Evolutionary conservation across 2,329 filamentous ascomycete genomes (phyloP).

Genomic region (Emergomyces orientalis): DNA sequence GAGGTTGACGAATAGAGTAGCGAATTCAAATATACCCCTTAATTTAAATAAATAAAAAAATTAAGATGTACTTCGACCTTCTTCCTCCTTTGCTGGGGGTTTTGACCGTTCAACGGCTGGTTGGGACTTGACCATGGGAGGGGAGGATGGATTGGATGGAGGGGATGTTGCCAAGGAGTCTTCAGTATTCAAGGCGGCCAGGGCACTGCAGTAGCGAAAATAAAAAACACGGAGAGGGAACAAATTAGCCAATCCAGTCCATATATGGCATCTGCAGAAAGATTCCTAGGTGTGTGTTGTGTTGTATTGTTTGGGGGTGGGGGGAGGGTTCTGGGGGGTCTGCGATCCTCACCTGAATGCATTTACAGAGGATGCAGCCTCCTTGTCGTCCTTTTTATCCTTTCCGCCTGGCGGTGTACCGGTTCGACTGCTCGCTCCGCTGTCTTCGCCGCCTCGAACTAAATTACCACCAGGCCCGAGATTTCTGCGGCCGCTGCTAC

Average conservation of each 20-base stretch:
- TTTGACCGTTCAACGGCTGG: conserved; percentile 35
- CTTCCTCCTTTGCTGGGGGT: conserved; percentile 10
- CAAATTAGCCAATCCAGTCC: conserved; percentile 11
- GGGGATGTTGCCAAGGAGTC: conserved; percentile 41
- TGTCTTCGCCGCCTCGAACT: conserved; percentile 69
- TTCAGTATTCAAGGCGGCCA: conserved; percentile 39
- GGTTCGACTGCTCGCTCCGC: conserved; percentile 76
- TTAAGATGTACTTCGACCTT: conserved; percentile 5
- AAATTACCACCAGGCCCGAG: conserved; percentile 66
- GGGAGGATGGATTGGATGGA: conserved; percentile 41
- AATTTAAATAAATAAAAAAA: background rate
- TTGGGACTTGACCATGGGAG: conserved; percentile 39
- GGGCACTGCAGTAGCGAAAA: conserved; percentile 29
- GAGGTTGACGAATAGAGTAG: background rate
- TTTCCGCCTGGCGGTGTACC: conserved; percentile 69
- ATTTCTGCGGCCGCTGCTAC: conserved; percentile 67
- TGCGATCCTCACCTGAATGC: conserved; percentile 70
- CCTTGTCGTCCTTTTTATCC: conserved; percentile 50
- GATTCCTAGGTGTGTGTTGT: background rate
- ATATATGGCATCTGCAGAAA: conserved; percentile 19
- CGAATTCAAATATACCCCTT: background rate
- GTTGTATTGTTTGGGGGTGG: background rate
- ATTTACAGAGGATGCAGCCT: conserved; percentile 65
- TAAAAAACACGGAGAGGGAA: conserved; percentile 9
- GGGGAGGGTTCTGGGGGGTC: background rate